A percentile compares a stretch with the other conserved stretches of the same genome.
Evolutionary conservation across 140 eudicot genomes (phyloP).

Genomic region (Cichorium intybus): DNA sequence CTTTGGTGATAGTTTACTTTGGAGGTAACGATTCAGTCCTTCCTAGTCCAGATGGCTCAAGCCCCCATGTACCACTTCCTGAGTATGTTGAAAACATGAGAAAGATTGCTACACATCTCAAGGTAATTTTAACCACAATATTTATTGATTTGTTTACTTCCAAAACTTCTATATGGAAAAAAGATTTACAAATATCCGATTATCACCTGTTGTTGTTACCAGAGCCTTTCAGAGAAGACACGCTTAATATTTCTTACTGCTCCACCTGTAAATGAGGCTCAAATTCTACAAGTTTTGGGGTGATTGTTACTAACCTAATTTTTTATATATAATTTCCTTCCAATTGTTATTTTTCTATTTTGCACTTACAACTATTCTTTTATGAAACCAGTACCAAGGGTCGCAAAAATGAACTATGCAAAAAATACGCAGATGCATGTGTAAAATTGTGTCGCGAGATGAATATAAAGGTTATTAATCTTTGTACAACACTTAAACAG

Average conservation of each 20-base stretch:
- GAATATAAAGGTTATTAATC: constrained; percentile 57
- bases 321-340: background rate
- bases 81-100: constrained; percentile 84
- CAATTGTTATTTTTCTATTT: background rate
- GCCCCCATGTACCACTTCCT: constrained; percentile 81
- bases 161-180: too few species aligned
- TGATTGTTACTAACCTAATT: constrained; percentile 1
- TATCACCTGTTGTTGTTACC: constrained; percentile 10
- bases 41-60: constrained; percentile 51
- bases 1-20: constrained; percentile 72
- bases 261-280: constrained; percentile 66
- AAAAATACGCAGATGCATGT: constrained; percentile 66
- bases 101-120: constrained; percentile 71
- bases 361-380: background rate
- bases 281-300: constrained; percentile 38
- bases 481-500: constrained; percentile 55
- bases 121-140: constrained; percentile 34
- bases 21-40: constrained; percentile 82
- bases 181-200: too few species aligned
- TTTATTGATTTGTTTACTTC: background rate
- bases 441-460: constrained; percentile 47
- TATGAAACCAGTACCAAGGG: constrained; percentile 27
- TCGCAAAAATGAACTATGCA: constrained; percentile 53
- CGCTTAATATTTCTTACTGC: constrained; percentile 53
- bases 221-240: constrained; percentile 66